Conservation (phyloP, 2,329 filamentous ascomycete genomes). For the Xylaria hypoxylon region DNA sequence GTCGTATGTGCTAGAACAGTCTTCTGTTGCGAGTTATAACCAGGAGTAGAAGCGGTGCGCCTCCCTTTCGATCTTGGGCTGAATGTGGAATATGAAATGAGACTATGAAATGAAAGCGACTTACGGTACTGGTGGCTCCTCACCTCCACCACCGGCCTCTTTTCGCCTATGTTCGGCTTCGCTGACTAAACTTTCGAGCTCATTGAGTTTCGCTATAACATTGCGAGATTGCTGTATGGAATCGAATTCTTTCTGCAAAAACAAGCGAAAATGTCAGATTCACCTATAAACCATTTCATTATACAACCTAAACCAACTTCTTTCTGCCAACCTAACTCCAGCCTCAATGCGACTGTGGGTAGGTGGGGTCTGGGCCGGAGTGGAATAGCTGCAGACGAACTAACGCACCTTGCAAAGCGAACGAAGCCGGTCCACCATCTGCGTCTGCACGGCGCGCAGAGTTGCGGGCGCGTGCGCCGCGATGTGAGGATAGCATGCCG, state of each 20-base stretch:
- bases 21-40: slow-evolving; percentile 40
- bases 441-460: slow-evolving; percentile 66
- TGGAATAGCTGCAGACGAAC: neutral
- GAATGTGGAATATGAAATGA: neutral
- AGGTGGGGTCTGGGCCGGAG: neutral
- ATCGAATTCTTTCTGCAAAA: slow-evolving; percentile 65
- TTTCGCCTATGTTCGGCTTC: slow-evolving; percentile 60
- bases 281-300: neutral
- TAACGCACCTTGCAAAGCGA: slow-evolving; percentile 62
- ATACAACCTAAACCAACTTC: neutral
- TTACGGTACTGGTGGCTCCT: slow-evolving; percentile 59
- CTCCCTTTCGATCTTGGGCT: neutral
- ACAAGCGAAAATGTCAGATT: neutral
- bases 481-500: slow-evolving; percentile 72
- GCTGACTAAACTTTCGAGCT: slow-evolving; percentile 66
- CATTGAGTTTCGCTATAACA: slow-evolving; percentile 69
- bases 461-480: slow-evolving; percentile 62
- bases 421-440: slow-evolving; percentile 68
- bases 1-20: slow-evolving; percentile 45
- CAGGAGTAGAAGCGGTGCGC: neutral
- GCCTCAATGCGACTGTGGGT: too few species aligned
- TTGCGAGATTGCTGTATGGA: slow-evolving; percentile 62
- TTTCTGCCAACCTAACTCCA: neutral
- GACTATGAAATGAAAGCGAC: slow-evolving; percentile 44
- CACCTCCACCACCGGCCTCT: slow-evolving; percentile 46